These are phyloP conservation scores for Podospora fimiseda DNA, from an alignment of 495 filamentous ascomycete genomes.

Conservation along the genomic window DNA sequence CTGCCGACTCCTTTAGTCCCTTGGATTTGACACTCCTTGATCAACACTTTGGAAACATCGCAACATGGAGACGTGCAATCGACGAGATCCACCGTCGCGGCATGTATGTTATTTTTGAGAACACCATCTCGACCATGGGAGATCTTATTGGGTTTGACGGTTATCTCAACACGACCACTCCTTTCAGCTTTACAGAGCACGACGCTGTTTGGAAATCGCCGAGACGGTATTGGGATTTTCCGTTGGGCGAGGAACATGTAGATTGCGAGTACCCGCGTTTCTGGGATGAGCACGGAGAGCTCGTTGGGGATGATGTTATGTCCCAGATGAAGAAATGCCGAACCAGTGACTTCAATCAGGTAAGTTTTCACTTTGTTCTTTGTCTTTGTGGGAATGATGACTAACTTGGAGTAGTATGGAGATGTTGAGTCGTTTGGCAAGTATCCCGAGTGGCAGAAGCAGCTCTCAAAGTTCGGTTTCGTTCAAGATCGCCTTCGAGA, in stretches of 20 bases:
- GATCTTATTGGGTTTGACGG: conserved; percentile 62
- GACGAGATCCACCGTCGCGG: conserved; percentile 59
- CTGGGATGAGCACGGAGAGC: conserved; percentile 53
- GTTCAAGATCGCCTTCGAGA: conserved; percentile 72
- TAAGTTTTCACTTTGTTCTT: neutral
- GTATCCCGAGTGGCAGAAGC: conserved; percentile 57
- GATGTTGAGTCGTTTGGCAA: conserved; percentile 62
- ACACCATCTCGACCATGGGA: conserved; percentile 65
- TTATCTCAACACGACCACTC: conserved; percentile 55
- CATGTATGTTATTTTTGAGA: conserved; percentile 70
- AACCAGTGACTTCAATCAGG: conserved; percentile 61
- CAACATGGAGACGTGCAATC: conserved; percentile 57
- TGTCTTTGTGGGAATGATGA: neutral
- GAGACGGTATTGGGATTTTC: conserved; percentile 58
- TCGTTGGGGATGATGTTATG: conserved; percentile 21
- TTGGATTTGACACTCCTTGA: conserved; percentile 21
- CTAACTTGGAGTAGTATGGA: conserved; percentile 38
- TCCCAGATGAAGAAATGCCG: conserved; percentile 51
- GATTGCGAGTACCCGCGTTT: conserved; percentile 59
- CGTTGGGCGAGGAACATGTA: conserved; percentile 48
- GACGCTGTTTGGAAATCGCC: conserved; percentile 51
- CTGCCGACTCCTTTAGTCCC: conserved; percentile 52
- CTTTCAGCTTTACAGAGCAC: conserved; percentile 51
- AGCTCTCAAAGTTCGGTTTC: conserved; percentile 64
- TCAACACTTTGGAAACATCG: conserved; percentile 41